phyloP scores from a whole-genome alignment of 2,329 filamentous ascomycete genomes.

The Emericellopsis atlantica region DNA sequence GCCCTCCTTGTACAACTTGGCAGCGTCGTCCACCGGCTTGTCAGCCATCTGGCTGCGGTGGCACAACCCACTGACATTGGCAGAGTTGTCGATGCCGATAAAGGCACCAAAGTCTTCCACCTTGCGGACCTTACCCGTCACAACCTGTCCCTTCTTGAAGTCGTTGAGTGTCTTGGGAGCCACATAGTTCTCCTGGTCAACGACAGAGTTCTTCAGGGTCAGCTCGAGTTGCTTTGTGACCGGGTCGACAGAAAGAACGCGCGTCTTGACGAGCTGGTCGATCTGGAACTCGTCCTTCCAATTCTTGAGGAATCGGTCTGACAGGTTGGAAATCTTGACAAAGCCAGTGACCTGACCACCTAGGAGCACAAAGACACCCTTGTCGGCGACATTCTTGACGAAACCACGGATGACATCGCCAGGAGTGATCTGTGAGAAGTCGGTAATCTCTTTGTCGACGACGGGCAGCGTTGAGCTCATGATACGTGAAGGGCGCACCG shows the following conservation, averaged over 20 bases:
- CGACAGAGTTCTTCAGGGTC: slow-evolving; percentile 73
- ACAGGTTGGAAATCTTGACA: slow-evolving; percentile 78
- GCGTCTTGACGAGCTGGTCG: slow-evolving; percentile 83
- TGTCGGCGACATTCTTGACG: slow-evolving; percentile 78
- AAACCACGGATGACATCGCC: slow-evolving; percentile 84
- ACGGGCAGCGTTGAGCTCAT: slow-evolving; percentile 74
- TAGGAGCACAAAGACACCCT: slow-evolving; percentile 76
- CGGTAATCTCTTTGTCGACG: slow-evolving; percentile 67
- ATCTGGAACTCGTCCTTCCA: slow-evolving; percentile 86
- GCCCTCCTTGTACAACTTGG: slow-evolving; percentile 78
- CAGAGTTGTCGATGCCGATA: slow-evolving; percentile 75
- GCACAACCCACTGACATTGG: slow-evolving; percentile 84
- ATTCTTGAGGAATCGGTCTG: slow-evolving; percentile 83
- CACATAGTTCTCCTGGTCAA: slow-evolving; percentile 62
- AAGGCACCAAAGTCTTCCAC: slow-evolving; percentile 95
- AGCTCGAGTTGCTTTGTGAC: slow-evolving; percentile 64
- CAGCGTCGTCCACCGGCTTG: slow-evolving; percentile 67
- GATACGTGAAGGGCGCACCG: slow-evolving; percentile 75
- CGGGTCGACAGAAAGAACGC: slow-evolving; percentile 61
- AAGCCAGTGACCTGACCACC: slow-evolving; percentile 72
- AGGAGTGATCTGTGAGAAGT: slow-evolving; percentile 55
- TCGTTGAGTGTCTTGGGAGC: slow-evolving; percentile 64
- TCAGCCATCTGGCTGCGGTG: slow-evolving; percentile 90
- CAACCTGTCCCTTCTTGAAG: slow-evolving; percentile 63
- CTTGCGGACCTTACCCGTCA: slow-evolving; percentile 85